These are phyloP conservation scores for Zymoseptoria ardabiliae DNA, from an alignment of 2,329 filamentous ascomycete species.

Conservation along the genomic window DNA sequence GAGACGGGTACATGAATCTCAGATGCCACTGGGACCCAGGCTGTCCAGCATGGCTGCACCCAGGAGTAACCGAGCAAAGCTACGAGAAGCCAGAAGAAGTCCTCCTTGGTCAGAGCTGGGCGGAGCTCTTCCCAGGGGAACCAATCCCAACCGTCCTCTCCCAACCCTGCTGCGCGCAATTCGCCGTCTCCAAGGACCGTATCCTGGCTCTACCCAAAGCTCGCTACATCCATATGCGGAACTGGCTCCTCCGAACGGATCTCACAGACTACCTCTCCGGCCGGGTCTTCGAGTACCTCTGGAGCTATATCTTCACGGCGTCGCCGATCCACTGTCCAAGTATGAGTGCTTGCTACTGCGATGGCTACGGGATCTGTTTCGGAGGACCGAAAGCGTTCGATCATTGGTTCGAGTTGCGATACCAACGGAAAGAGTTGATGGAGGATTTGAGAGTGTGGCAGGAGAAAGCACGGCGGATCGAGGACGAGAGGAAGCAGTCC, in stretches of 20 bases:
- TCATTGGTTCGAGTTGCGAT: constrained; percentile 42
- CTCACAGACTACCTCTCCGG: constrained; percentile 51
- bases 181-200: constrained; percentile 52
- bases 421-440: constrained; percentile 35
- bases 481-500: constrained; percentile 31
- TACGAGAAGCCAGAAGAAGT: constrained; percentile 38
- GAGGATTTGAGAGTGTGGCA: constrained; percentile 38
- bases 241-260: constrained; percentile 54
- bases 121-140: constrained; percentile 42
- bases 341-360: constrained; percentile 55
- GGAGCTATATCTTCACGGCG: constrained; percentile 56
- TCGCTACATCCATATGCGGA: constrained; percentile 50
- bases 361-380: constrained; percentile 57
- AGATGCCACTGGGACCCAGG: constrained; percentile 49
- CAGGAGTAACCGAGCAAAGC: constrained; percentile 33
- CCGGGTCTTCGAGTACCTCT: constrained; percentile 57
- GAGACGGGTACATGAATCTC: constrained; percentile 49
- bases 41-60: constrained; percentile 49
- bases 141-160: constrained; percentile 45
- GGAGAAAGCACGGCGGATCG: constrained; percentile 33
- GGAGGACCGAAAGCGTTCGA: constrained; percentile 43
- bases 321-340: constrained; percentile 42
- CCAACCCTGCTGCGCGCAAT: constrained; percentile 58
- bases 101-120: constrained; percentile 39
- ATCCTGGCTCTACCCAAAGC: constrained; percentile 47